Evolutionary conservation across 202 grass and related monocot genomes (phyloP).

Genomic region (Carex arenaria): DNA sequence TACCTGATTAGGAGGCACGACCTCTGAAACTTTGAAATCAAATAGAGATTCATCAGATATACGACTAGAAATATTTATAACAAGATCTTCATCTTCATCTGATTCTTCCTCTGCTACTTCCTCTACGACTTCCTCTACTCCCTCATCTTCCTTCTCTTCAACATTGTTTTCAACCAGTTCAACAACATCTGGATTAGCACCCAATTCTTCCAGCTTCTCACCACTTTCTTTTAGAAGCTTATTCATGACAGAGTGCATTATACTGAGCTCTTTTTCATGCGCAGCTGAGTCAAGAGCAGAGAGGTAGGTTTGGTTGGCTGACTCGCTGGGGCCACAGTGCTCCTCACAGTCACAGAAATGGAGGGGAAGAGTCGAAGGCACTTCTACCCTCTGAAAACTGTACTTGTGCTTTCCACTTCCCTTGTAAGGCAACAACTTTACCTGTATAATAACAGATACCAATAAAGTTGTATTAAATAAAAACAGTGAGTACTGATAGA

Average conservation of each 20-base stretch:
- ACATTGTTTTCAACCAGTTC: constrained; percentile 16
- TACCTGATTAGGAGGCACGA: constrained; percentile 35
- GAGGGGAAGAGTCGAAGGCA: constrained; percentile 62
- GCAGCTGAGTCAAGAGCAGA: constrained; percentile 58
- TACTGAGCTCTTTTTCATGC: constrained; percentile 69
- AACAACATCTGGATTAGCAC: constrained; percentile 12
- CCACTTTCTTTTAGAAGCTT: constrained; percentile 62
- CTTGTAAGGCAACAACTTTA: constrained; percentile 73
- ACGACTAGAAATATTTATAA: constrained; percentile 64
- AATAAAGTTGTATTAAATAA: not conserved
- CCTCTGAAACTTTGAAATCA: constrained; percentile 29
- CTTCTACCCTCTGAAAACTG: constrained; percentile 71
- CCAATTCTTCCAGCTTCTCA: constrained; percentile 27
- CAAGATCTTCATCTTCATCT: constrained; percentile 61
- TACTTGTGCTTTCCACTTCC: constrained; percentile 96
- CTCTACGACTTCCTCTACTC: not conserved
- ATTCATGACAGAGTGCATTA: constrained; percentile 89
- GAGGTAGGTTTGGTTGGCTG: constrained; percentile 53
- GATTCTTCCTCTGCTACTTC: constrained; percentile 23
- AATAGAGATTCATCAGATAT: constrained; percentile 35
- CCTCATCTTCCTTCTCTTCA: not conserved
- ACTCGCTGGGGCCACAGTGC: constrained; percentile 70
- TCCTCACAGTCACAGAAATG: constrained; percentile 99
- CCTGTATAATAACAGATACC: constrained; percentile 32
- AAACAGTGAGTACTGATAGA: not conserved